These are phyloP conservation scores for Chalara sp. DNA, from an alignment of 2,329 filamentous ascomycete genomes.

Conservation along the genomic window DNA sequence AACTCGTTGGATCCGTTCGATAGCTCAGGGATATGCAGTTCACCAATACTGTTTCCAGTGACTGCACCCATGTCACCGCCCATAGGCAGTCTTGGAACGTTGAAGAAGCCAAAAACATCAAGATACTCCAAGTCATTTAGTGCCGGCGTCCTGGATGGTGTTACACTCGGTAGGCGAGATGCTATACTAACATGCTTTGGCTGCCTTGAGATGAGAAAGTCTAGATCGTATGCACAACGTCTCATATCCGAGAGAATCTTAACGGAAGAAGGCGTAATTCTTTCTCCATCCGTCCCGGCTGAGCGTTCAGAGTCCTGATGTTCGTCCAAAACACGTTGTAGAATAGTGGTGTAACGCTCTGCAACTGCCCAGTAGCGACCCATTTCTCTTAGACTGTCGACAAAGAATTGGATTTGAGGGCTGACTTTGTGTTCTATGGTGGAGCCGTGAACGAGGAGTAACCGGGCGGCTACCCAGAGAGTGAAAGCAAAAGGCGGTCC, in stretches of 20 bases:
- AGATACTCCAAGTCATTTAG: slow-evolving; percentile 84
- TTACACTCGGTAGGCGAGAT: slow-evolving; percentile 44
- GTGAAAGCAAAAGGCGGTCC: slow-evolving; percentile 90
- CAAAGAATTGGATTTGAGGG: slow-evolving; percentile 72
- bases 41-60: slow-evolving; percentile 17
- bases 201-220: slow-evolving; percentile 81
- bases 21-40: slow-evolving; percentile 24
- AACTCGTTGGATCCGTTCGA: slow-evolving; percentile 46
- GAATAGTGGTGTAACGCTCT: slow-evolving; percentile 69
- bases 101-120: slow-evolving; percentile 93
- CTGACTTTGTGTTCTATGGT: slow-evolving; percentile 81
- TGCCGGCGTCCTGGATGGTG: slow-evolving; percentile 61
- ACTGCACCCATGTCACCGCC: slow-evolving; percentile 23
- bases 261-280: slow-evolving; percentile 74
- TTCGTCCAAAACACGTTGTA: slow-evolving; percentile 80
- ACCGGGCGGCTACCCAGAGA: slow-evolving; percentile 82
- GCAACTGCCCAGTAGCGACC: slow-evolving; percentile 82
- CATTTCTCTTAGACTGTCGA: slow-evolving; percentile 74
- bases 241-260: slow-evolving; percentile 89
- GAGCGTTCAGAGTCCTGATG: slow-evolving; percentile 69
- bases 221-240: slow-evolving; percentile 81
- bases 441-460: slow-evolving; percentile 83
- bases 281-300: slow-evolving; percentile 53
- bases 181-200: slow-evolving; percentile 22
- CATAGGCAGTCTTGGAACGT: slow-evolving; percentile 67